A percentile compares a stretch with the other conserved stretches of the same genome.
Conservation (phyloP, 2,329 filamentous ascomycete genomes). For the Paramyrothecium roridum region DNA sequence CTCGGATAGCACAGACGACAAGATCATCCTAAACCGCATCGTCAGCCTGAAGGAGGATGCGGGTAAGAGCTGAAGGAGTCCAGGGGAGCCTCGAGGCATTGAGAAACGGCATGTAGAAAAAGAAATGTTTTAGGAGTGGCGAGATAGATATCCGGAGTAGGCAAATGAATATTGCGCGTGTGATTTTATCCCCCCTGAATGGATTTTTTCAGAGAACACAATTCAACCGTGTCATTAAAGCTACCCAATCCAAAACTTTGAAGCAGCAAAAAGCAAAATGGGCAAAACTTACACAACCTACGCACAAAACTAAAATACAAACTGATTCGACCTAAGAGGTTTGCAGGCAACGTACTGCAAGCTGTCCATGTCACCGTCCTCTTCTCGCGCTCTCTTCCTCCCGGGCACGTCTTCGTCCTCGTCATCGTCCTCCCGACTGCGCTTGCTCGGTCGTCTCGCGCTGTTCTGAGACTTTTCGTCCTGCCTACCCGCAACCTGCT, state of each 20-base stretch:
- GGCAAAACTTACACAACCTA: too few relatives aligned
- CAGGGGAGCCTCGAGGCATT: not conserved
- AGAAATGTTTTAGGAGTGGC: not conserved
- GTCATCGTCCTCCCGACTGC: not conserved
- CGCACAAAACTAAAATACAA: too few relatives aligned
- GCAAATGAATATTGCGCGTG: not conserved
- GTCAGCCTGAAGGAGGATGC: slow-evolving; percentile 86
- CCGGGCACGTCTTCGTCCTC: not conserved
- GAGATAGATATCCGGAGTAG: not conserved
- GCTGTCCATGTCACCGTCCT: not conserved
- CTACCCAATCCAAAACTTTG: not conserved
- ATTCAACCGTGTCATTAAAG: not conserved
- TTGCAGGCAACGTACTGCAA: not conserved
- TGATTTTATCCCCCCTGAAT: not conserved
- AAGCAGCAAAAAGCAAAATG: not conserved
- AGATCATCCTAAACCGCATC: slow-evolving; percentile 84
- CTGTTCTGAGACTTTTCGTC: too few relatives aligned
- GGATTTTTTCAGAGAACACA: not conserved
- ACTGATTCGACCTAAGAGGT: too few relatives aligned
- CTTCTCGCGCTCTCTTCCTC: not conserved
- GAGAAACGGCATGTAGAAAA: too few relatives aligned
- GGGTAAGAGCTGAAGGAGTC: slow-evolving; percentile 49
- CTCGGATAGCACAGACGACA: slow-evolving; percentile 73
- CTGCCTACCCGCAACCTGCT: too few relatives aligned
- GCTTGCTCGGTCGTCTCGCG: too few relatives aligned